These are phyloP conservation scores for Podaxis pistillaris DNA, from an alignment of 768 basidiomycete species.

Conservation along the genomic window DNA sequence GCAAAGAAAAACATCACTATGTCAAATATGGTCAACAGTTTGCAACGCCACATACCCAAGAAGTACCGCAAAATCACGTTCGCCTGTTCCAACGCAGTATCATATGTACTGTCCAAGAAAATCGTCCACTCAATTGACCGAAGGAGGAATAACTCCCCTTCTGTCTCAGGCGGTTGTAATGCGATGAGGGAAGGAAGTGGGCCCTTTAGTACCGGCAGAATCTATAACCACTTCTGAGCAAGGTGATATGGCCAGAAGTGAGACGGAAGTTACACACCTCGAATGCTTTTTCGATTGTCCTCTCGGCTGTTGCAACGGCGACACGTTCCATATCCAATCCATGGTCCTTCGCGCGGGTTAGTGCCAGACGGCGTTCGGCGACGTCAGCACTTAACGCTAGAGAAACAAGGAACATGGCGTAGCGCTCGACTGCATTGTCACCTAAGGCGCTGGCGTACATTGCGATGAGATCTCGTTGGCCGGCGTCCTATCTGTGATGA, in stretches of 20 bases:
- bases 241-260: conserved; percentile 5
- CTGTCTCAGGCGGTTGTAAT: conserved; percentile 53
- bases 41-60: conserved; percentile 56
- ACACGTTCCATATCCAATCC: conserved; percentile 82
- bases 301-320: conserved; percentile 76
- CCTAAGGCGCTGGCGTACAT: conserved; percentile 92
- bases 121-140: conserved; percentile 95
- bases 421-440: conserved; percentile 88
- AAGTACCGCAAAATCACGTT: conserved; percentile 90
- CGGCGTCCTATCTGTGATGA: conserved; percentile 51
- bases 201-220: conserved; percentile 52
- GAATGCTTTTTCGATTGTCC: conserved; percentile 71
- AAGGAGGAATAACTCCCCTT: conserved; percentile 63
- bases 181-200: conserved; percentile 61
- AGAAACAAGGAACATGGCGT: conserved; percentile 85
- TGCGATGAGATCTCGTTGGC: conserved; percentile 83
- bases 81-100: conserved; percentile 79
- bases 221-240: conserved; percentile 28
- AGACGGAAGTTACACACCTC: conserved; percentile 36
- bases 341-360: conserved; percentile 78
- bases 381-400: conserved; percentile 63
- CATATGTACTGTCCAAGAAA: conserved; percentile 68
- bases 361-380: conserved; percentile 63
- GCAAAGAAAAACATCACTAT: not conserved
- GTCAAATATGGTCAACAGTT: not conserved